Evolutionary conservation across 2,329 filamentous ascomycete species (phyloP).

Genomic region (Rosellinia necatrix): DNA sequence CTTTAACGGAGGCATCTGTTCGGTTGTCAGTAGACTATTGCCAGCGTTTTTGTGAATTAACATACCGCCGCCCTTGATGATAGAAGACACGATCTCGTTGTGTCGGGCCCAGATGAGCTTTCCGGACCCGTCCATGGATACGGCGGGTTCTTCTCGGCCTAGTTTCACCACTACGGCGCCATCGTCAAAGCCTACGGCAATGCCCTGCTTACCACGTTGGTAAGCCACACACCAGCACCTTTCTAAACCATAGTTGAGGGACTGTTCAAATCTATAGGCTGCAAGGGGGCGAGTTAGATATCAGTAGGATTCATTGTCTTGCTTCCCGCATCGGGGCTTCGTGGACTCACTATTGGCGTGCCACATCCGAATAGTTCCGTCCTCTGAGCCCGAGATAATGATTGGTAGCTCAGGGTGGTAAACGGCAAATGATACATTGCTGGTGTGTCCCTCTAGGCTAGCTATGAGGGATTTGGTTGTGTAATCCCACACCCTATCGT

Average conservation of each 20-base stretch:
- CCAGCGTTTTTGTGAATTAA: conserved; percentile 8
- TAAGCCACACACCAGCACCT: conserved; percentile 97
- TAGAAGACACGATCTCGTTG: conserved; percentile 91
- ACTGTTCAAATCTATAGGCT: conserved; percentile 90
- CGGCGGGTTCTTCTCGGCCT: conserved; percentile 93
- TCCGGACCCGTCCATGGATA: conserved; percentile 94
- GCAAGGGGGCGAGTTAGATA: conserved; percentile 9
- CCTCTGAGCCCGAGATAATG: conserved; percentile 97
- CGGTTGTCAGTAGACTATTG: conserved; percentile 34
- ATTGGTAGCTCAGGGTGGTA: conserved; percentile 97
- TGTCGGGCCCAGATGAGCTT: conserved; percentile 97
- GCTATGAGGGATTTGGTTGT: conserved; percentile 97
- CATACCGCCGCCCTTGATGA: conserved; percentile 84
- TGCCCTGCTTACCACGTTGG: conserved; percentile 90
- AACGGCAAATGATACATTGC: conserved; percentile 97
- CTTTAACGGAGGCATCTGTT: conserved; percentile 77
- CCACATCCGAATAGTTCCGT: conserved; percentile 98
- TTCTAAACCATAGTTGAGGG: conserved; percentile 92
- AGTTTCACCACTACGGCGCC: conserved; percentile 98
- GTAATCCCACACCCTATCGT: conserved; percentile 83
- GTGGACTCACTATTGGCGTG: conserved; percentile 73
- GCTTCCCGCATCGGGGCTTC: neutral
- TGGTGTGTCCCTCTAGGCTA: conserved; percentile 94
- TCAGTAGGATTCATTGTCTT: neutral
- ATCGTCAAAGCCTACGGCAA: conserved; percentile 96